phyloP scores from a whole-genome alignment of 2,329 filamentous ascomycete species.

The Colletotrichum somersetense region DNA sequence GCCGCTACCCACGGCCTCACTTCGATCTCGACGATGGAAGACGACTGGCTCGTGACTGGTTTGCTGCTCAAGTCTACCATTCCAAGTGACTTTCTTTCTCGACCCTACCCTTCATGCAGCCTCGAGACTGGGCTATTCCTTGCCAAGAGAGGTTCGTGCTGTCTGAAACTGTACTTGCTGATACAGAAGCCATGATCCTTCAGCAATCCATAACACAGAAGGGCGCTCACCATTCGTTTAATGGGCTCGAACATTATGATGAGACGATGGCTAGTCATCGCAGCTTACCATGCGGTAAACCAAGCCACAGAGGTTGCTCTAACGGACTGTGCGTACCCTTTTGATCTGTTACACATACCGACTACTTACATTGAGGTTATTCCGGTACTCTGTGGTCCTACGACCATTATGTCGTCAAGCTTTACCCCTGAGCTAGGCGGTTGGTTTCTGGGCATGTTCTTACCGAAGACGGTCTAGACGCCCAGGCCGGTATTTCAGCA shows the following conservation, averaged over 20 bases:
- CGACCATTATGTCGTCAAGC: conserved; percentile 52
- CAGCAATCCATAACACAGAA: not conserved
- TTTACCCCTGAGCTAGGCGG: conserved; percentile 57
- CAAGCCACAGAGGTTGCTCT: not conserved
- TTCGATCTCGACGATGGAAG: not conserved
- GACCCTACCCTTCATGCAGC: conserved; percentile 3
- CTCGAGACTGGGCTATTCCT: conserved; percentile 6
- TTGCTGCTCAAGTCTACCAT: not conserved
- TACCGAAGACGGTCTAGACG: conserved; percentile 51
- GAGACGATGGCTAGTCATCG: not conserved
- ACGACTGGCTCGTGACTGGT: not conserved
- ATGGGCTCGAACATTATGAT: not conserved
- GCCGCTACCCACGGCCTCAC: not conserved
- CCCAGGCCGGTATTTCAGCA: not conserved
- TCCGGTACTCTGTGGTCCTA: conserved; percentile 51
- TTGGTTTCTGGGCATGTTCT: conserved; percentile 56
- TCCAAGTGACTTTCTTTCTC: not conserved
- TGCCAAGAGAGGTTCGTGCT: not conserved
- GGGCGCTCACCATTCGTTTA: not conserved
- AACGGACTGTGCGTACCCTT: not conserved
- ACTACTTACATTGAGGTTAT: conserved; percentile 52
- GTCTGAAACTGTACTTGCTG: not conserved
- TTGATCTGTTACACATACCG: conserved; percentile 48
- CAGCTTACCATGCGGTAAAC: too few relatives aligned
- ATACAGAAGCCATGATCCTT: not conserved